Base-by-base conservation (phyloP, 1,284 basidiomycete species). In the Cutaneotrichosporon sp. region DNA sequence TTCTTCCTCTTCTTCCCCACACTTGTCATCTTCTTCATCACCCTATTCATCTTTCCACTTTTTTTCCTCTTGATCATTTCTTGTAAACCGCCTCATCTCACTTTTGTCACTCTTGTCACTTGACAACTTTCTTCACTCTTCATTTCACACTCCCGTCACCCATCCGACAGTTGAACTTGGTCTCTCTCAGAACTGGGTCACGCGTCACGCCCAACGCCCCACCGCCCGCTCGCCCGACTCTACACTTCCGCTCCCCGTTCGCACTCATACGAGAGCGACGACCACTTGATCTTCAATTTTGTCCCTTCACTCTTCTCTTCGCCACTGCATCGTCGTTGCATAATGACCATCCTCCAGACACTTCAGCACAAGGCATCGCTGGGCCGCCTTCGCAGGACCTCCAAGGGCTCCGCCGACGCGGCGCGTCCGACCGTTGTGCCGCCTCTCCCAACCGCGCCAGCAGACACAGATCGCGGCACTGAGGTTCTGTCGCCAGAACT, bases 291-390 rank as follows among this genome's bases (percentile, higher is more conserved):
- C 49, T 13, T 32, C 26, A 4, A 22, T 18, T 14, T 22, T 52
- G 10, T 26, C 16, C 22, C 14, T 34, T 10, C 49, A 26, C 30
- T 40, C 26, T 47, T 22, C 34, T 57, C 57, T 50, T 61, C 34
- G 38, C 22, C 46, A 18, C 42, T 8, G 42, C 9, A 18, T 46
- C n/a, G 50, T n/a, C 40, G 18, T 13, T 8, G 11, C 38, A 52
- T n/a, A 26, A 67, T 67, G 66, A n/a, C 66, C 1, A 42, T 46
- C 36, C 51, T 67, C 22, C 65, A 63, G 56, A 65, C 66, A 2
- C 52, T 65, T 18, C 60, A 63, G 53, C 56, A 65, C 59, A 65
- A 65, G 64, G 64, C 64, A 5, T 63, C 64, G 4, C 61, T 57
- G 46, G 34, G 55, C 16, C 61, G 61, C n/a, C 66, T 68, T n/a